These are phyloP conservation scores for Monilinia aucupariae DNA, from an alignment of 2,329 filamentous ascomycete species.

Conservation along the genomic window DNA sequence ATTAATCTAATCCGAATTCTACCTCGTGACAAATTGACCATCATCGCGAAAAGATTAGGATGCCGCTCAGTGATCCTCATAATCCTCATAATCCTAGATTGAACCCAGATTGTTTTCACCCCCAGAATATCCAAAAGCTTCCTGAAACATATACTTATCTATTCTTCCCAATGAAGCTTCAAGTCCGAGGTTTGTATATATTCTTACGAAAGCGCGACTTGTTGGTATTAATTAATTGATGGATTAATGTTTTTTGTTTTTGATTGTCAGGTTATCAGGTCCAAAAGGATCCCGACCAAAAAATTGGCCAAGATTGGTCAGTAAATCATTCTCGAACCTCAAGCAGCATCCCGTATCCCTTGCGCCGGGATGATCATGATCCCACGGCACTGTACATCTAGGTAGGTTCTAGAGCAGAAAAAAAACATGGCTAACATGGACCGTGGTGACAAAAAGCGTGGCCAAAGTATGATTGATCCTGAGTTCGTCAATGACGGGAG, in stretches of 20 bases:
- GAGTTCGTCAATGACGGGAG: not conserved
- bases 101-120: not conserved
- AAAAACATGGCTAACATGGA: slow-evolving; percentile 16
- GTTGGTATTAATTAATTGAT: not conserved
- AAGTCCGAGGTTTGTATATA: slow-evolving; percentile 13
- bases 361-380: slow-evolving; percentile 15
- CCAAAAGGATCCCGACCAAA: not conserved
- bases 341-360: slow-evolving; percentile 17
- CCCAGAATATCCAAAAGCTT: slow-evolving; percentile 11
- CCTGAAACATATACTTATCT: slow-evolving; percentile 5
- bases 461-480: not conserved
- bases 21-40: slow-evolving; percentile 3
- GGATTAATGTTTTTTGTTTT: slow-evolving; percentile 1
- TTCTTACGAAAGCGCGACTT: not conserved
- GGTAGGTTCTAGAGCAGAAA: not conserved
- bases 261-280: not conserved
- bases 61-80: slow-evolving; percentile 11
- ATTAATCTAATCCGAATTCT: not conserved
- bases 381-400: slow-evolving; percentile 8
- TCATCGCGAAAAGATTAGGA: not conserved
- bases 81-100: slow-evolving; percentile 7
- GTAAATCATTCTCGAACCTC: slow-evolving; percentile 1
- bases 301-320: slow-evolving; percentile 6
- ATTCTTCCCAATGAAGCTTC: slow-evolving; percentile 8
- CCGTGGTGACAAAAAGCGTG: slow-evolving; percentile 9